Evolutionary conservation across 176 grass and related monocot species (phyloP).

Genomic region (Otatea glauca): DNA sequence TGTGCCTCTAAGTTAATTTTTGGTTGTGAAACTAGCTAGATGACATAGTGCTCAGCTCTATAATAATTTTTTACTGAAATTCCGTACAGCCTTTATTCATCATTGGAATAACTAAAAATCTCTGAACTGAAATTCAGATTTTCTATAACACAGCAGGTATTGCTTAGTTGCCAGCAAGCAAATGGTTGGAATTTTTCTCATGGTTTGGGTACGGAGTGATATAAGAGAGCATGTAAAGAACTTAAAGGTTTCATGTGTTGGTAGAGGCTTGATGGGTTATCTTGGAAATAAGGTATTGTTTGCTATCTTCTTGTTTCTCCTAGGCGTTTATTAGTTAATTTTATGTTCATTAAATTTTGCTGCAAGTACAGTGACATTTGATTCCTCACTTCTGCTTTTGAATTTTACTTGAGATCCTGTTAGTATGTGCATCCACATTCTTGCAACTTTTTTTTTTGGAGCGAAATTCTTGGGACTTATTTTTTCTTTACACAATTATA

Average conservation of each 20-base stretch:
- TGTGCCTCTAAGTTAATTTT: not conserved
- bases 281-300: constrained; percentile 88
- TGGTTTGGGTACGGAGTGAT: constrained; percentile 87
- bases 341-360: not conserved
- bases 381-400: not conserved
- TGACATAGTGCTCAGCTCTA: not conserved
- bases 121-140: constrained; percentile 33
- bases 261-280: constrained; percentile 95
- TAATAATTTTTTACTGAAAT: constrained; percentile 2
- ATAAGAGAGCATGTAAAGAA: constrained; percentile 88
- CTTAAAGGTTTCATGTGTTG: constrained; percentile 96
- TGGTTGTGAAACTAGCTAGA: not conserved
- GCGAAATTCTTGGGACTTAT: not conserved
- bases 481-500: constrained; percentile 5
- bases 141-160: constrained; percentile 57
- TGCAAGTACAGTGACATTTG: not conserved
- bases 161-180: constrained; percentile 95
- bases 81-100: not conserved
- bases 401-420: constrained; percentile 11
- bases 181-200: constrained; percentile 97
- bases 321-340: not conserved
- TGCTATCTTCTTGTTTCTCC: not conserved
- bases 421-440: not conserved
- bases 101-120: not conserved
- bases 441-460: not conserved